Conservation (phyloP, 2,329 filamentous ascomycete genomes). For the Fusarium sp. region DNA sequence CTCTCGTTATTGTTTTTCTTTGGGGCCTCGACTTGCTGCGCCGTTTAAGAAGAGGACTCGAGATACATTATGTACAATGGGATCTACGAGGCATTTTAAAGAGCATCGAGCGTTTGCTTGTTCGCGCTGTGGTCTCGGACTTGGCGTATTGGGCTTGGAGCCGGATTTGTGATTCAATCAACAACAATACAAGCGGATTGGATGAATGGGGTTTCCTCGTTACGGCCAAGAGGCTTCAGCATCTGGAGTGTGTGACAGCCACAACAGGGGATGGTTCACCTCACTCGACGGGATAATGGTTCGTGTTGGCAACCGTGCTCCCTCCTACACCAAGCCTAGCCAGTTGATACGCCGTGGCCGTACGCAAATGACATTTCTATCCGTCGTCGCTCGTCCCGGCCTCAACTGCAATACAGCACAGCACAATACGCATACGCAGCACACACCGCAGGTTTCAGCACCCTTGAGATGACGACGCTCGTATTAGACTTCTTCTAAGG, state of each 20-base stretch:
- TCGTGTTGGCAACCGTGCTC: slow-evolving; percentile 4
- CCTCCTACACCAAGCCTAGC: background rate
- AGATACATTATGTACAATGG: background rate
- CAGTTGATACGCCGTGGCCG: background rate
- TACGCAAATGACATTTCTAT: background rate
- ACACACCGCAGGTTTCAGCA: background rate
- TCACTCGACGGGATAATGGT: slow-evolving; percentile 1
- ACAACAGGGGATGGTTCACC: slow-evolving; percentile 2
- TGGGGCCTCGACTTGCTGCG: slow-evolving; percentile 5
- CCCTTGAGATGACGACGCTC: slow-evolving; percentile 1
- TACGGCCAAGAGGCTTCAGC: background rate
- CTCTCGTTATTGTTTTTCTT: background rate
- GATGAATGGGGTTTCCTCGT: background rate
- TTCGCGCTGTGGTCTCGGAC: background rate
- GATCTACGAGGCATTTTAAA: slow-evolving; percentile 7
- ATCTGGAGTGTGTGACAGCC: background rate
- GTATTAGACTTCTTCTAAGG: slow-evolving; percentile 1
- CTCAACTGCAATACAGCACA: background rate
- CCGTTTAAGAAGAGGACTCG: background rate
- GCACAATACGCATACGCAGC: background rate
- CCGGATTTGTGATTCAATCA: slow-evolving; percentile 14
- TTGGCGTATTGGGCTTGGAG: background rate
- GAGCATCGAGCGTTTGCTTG: background rate
- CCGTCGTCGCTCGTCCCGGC: background rate
- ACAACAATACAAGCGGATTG: background rate